phyloP scores from a whole-genome alignment of 179 eudicot genomes.

The Beta lomatogona region DNA sequence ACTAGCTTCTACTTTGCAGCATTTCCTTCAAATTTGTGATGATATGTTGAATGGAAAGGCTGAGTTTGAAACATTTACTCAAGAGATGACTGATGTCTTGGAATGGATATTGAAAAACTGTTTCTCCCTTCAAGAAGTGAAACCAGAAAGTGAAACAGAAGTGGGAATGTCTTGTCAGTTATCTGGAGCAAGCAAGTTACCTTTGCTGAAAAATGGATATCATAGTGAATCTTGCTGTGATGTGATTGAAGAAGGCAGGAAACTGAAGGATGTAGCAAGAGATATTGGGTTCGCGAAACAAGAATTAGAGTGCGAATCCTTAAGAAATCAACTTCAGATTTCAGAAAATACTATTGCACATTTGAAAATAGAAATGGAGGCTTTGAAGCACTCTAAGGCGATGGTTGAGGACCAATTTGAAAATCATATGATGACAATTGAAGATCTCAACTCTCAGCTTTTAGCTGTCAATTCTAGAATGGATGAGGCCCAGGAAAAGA shows the following conservation, averaged over 20 bases:
- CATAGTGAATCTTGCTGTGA: conserved; percentile 18
- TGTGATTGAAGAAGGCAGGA: conserved; percentile 32
- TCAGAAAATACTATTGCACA: conserved; percentile 38
- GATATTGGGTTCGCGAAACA: conserved; percentile 32
- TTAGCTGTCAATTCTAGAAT: conserved; percentile 39
- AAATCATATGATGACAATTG: conserved; percentile 38
- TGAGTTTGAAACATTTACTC: conserved; percentile 49
- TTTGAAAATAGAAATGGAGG: conserved; percentile 47
- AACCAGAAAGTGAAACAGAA: conserved; percentile 46
- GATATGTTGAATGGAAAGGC: conserved; percentile 53
- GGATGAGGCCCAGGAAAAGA: conserved; percentile 40
- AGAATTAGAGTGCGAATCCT: conserved; percentile 34
- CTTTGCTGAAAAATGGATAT: conserved; percentile 26
- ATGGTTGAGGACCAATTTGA: conserved; percentile 41
- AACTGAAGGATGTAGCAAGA: conserved; percentile 26
- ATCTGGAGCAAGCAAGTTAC: conserved; percentile 31
- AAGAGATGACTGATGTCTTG: conserved; percentile 50
- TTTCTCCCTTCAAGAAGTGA: conserved; percentile 75
- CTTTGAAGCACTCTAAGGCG: conserved; percentile 38
- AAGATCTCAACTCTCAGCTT: conserved; percentile 55
- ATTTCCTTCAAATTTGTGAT: conserved; percentile 52
- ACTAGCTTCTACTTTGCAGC: conserved; percentile 49
- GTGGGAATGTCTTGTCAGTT: conserved; percentile 27
- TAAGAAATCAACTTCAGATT: conserved; percentile 37
- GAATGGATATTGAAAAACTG: conserved; percentile 81